A percentile compares a stretch with the other conserved stretches of the same genome.
These are phyloP conservation scores for Allantophomopsis cytisporea DNA, from an alignment of 2,329 filamentous ascomycete genomes.

Conservation along the genomic window DNA sequence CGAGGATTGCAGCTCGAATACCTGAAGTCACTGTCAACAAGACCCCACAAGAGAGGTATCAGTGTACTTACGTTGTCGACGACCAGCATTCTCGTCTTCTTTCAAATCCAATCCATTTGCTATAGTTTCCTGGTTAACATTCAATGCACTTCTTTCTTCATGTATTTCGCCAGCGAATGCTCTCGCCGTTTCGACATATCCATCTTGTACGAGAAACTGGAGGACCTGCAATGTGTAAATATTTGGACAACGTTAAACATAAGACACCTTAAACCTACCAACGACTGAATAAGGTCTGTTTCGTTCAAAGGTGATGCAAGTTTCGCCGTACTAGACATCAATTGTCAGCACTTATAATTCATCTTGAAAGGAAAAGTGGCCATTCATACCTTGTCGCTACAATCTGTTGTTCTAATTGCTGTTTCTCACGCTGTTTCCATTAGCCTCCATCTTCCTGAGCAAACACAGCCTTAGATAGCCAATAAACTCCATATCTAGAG, in stretches of 20 bases:
- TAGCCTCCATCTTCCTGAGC: not conserved
- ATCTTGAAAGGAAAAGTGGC: not conserved
- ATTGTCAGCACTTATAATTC: constrained; percentile 1
- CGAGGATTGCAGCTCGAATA: constrained; percentile 75
- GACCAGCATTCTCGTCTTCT: constrained; percentile 76
- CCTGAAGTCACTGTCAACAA: constrained; percentile 30
- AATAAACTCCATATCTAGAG: too few relatives aligned
- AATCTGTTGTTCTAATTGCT: constrained; percentile 31
- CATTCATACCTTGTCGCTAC: constrained; percentile 25
- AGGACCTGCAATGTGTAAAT: constrained; percentile 31
- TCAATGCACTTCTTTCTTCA: constrained; percentile 57
- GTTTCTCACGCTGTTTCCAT: constrained; percentile 14
- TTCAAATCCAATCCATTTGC: constrained; percentile 50
- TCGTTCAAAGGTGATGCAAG: constrained; percentile 54
- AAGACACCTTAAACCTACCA: constrained; percentile 34
- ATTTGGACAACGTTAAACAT: not conserved
- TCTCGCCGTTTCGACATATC: constrained; percentile 84
- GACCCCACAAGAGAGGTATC: not conserved
- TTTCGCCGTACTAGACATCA: constrained; percentile 20
- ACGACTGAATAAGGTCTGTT: constrained; percentile 64
- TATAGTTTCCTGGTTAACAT: constrained; percentile 36
- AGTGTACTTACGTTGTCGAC: constrained; percentile 63
- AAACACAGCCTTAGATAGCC: too few relatives aligned
- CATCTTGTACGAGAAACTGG: constrained; percentile 88
- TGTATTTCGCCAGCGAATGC: constrained; percentile 77